Evolutionary conservation across 129 eudicot genomes (phyloP).

Genomic region (Tagetes patula): DNA sequence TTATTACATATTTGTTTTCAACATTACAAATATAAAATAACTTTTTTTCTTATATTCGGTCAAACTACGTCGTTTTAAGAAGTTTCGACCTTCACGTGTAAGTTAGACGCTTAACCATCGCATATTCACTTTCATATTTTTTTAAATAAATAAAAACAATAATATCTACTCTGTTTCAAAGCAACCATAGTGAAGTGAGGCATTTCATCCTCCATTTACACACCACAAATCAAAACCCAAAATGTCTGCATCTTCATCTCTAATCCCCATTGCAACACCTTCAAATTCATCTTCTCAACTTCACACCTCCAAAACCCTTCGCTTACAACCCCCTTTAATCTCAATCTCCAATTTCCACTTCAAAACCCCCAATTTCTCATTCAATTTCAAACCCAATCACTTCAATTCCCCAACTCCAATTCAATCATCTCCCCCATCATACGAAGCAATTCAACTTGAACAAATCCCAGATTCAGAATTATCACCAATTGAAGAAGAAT

Average conservation of each 20-base stretch:
- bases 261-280: constrained; percentile 32
- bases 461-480: constrained; percentile 29
- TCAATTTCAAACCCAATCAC: constrained; percentile 36
- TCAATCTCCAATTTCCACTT: constrained; percentile 34
- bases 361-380: constrained; percentile 37
- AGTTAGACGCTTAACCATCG: too few species aligned
- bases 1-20: background rate
- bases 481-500: constrained; percentile 28
- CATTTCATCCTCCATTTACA: constrained; percentile 6
- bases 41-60: background rate
- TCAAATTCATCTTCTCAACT: constrained; percentile 36
- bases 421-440: constrained; percentile 32
- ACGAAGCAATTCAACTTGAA: constrained; percentile 30
- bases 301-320: constrained; percentile 21
- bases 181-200: background rate
- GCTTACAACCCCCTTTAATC: constrained; percentile 25
- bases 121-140: too few species aligned
- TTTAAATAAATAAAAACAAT: background rate
- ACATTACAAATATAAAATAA: background rate
- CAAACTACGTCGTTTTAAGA: background rate
- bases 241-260: constrained; percentile 44
- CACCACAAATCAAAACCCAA: background rate
- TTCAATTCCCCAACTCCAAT: constrained; percentile 11
- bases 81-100: too few species aligned
- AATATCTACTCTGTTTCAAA: constrained; percentile 8